These are phyloP conservation scores for Sporisorium scitamineum DNA, from an alignment of 1,284 basidiomycete species.

Conservation along the genomic window DNA sequence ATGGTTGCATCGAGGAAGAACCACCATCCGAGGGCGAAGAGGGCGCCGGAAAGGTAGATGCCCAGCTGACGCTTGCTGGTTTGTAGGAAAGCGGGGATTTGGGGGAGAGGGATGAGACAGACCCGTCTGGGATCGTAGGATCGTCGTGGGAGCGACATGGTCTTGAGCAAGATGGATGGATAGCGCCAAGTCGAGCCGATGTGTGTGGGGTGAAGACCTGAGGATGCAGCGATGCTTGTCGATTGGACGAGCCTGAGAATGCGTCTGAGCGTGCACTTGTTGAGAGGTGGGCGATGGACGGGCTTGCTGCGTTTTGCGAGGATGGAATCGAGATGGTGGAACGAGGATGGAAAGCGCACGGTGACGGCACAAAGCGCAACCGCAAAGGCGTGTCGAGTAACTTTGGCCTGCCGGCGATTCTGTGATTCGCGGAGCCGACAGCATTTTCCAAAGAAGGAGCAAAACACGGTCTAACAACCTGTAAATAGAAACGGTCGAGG, in stretches of 20 bases:
- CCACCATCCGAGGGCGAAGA: slow-evolving; percentile 94
- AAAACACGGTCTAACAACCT: slow-evolving; percentile 8
- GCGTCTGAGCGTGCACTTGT: no score
- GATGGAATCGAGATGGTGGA: slow-evolving; percentile 1
- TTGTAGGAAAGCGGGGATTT: slow-evolving; percentile 66
- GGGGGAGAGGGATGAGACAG: slow-evolving; percentile 74
- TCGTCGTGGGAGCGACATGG: slow-evolving; percentile 79
- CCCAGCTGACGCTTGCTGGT: slow-evolving; percentile 81
- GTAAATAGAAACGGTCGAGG: neutral
- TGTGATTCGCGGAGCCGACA: slow-evolving; percentile 16
- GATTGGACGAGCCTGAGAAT: no score
- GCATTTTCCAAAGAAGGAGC: neutral
- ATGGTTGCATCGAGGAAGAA: slow-evolving; percentile 94
- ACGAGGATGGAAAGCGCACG: neutral
- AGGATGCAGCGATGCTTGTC: no score
- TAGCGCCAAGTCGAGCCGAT: neutral
- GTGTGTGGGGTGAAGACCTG: neutral
- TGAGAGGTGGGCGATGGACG: no score
- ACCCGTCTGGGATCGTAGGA: slow-evolving; percentile 89
- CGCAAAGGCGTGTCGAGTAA: slow-evolving; percentile 13
- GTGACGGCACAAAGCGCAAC: neutral
- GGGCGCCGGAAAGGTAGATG: slow-evolving; percentile 88
- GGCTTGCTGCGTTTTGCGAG: neutral
- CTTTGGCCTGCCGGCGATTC: neutral
- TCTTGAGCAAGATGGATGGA: slow-evolving; percentile 7